These are phyloP conservation scores for Tympanopsis confertula DNA, from an alignment of 2,329 filamentous ascomycete species.

Conservation along the genomic window DNA sequence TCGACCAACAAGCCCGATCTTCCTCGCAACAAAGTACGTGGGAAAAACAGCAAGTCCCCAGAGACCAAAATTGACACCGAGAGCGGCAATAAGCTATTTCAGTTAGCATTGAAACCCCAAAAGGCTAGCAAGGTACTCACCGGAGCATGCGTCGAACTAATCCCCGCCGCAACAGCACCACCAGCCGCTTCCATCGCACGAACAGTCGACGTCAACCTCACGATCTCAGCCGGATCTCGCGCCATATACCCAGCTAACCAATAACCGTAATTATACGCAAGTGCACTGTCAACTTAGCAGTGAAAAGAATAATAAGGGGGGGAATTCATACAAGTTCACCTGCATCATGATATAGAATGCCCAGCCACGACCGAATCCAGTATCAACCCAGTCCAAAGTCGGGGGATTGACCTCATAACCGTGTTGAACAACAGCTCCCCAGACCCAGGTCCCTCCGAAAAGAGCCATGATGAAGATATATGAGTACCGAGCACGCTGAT, in stretches of 20 bases:
- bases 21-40: conserved; percentile 10
- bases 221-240: conserved; percentile 11
- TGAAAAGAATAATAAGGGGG: background rate
- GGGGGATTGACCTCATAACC: conserved; percentile 12
- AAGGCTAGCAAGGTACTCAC: conserved; percentile 3
- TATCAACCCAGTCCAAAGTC: conserved; percentile 13
- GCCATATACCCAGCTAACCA: conserved; percentile 18
- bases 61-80: conserved; percentile 11
- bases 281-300: conserved; percentile 5
- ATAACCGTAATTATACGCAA: conserved; percentile 20
- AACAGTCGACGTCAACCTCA: conserved; percentile 11
- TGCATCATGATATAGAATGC: conserved; percentile 19
- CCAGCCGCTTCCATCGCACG: conserved; percentile 15
- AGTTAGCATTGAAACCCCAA: background rate
- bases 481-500: conserved; percentile 9
- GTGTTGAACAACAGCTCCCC: conserved; percentile 14
- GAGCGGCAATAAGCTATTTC: conserved; percentile 7
- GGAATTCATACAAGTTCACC: conserved; percentile 11
- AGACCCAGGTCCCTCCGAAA: conserved; percentile 14
- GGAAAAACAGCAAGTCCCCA: conserved; percentile 12
- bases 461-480: conserved; percentile 12
- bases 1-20: too few relatives aligned
- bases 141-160: conserved; percentile 15
- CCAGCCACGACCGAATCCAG: conserved; percentile 13
- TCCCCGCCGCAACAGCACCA: conserved; percentile 14